Conservation (phyloP, 2,329 filamentous ascomycete genomes). For the Paecilomyces sp. region DNA sequence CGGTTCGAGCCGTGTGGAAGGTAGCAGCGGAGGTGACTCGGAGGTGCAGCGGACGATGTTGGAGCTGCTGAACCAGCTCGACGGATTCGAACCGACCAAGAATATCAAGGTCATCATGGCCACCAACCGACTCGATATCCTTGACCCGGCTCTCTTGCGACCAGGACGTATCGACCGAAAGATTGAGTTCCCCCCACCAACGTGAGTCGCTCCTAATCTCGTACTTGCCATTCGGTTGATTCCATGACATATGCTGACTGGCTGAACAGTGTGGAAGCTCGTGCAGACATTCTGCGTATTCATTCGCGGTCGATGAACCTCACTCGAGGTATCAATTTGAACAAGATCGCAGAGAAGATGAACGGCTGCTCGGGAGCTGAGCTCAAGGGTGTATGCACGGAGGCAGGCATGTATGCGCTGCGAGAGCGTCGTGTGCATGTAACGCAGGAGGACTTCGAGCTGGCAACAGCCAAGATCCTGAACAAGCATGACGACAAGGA, state of each 20-base stretch:
- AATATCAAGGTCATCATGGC: conserved; percentile 99
- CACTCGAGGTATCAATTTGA: conserved; percentile 93
- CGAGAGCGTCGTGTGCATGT: conserved; percentile 94
- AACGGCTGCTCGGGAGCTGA: conserved; percentile 97
- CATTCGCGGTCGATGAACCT: conserved; percentile 98
- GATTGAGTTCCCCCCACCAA: conserved; percentile 97
- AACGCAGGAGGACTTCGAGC: conserved; percentile 97
- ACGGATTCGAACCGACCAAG: conserved; percentile 98
- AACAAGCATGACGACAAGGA: conserved; percentile 99
- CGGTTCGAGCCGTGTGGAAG: conserved; percentile 92
- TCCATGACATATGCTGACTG: conserved; percentile 10
- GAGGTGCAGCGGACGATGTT: conserved; percentile 99
- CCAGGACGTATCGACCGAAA: conserved; percentile 98
- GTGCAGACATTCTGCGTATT: conserved; percentile 95
- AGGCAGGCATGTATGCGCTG: conserved; percentile 96
- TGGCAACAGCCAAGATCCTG: conserved; percentile 96
- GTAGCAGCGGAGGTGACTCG: conserved; percentile 88
- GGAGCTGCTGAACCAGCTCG: conserved; percentile 94
- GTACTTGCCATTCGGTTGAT: not conserved
- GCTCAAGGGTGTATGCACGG: conserved; percentile 96
- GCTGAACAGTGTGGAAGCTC: conserved; percentile 64
- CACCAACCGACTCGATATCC: conserved; percentile 93
- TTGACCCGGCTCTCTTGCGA: conserved; percentile 87
- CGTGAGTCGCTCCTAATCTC: conserved; percentile 34
- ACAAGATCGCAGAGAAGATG: conserved; percentile 99